These are phyloP conservation scores for Zizania latifolia DNA, from an alignment of 176 grass and related monocot species.

Conservation along the genomic window DNA sequence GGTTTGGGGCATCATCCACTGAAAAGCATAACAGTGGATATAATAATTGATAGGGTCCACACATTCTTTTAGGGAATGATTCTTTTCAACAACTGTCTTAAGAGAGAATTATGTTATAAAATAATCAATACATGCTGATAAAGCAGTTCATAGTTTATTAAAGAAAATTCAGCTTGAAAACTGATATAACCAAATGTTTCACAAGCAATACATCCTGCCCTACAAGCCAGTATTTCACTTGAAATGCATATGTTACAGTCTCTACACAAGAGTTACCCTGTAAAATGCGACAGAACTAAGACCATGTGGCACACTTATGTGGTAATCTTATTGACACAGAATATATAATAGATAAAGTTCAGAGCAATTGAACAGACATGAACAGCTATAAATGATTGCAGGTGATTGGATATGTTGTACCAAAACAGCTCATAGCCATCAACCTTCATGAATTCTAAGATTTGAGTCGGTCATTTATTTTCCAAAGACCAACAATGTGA, in stretches of 20 bases:
- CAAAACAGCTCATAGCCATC: not conserved
- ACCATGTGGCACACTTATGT: not conserved
- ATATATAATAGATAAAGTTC: no score
- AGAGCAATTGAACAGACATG: not conserved
- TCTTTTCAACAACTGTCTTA: not conserved
- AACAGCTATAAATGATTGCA: not conserved
- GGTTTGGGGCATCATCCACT: conserved; percentile 95
- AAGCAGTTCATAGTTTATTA: not conserved
- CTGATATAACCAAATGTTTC: not conserved
- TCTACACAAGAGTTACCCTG: not conserved
- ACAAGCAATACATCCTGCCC: not conserved
- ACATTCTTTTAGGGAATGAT: not conserved
- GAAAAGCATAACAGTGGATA: conserved; percentile 22
- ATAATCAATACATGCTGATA: not conserved
- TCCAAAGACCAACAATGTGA: not conserved
- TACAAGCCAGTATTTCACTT: not conserved
- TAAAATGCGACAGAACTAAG: not conserved
- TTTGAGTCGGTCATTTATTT: not conserved
- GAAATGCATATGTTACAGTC: not conserved
- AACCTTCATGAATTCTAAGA: not conserved
- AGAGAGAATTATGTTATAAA: not conserved
- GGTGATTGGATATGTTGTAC: not conserved
- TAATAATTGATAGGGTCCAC: not conserved
- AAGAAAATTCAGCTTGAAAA: not conserved
- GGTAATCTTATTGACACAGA: no score